phyloP scores from a whole-genome alignment of 2,329 filamentous ascomycete species.

The Hymenoscyphus fraxineus region DNA sequence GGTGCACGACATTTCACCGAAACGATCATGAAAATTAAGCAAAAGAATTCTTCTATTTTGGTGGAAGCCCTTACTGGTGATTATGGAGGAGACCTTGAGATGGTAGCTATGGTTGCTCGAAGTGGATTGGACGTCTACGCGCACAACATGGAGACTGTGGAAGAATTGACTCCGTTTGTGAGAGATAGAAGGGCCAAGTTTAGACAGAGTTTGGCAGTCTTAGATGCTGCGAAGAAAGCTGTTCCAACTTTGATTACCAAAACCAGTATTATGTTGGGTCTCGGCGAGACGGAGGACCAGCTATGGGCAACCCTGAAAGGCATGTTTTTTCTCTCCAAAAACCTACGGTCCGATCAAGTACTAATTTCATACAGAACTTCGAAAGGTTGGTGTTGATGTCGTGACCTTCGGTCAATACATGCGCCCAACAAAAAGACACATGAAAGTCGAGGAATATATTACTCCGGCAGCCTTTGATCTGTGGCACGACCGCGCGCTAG shows the following conservation, averaged over 20 bases:
- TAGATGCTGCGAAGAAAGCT: slow-evolving; percentile 76
- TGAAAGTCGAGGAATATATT: slow-evolving; percentile 94
- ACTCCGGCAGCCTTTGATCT: slow-evolving; percentile 87
- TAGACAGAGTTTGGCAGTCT: slow-evolving; percentile 74
- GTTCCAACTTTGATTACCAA: slow-evolving; percentile 85
- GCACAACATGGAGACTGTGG: slow-evolving; percentile 94
- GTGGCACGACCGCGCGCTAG: slow-evolving; percentile 84
- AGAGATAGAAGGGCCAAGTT: slow-evolving; percentile 88
- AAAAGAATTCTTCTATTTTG: slow-evolving; percentile 70
- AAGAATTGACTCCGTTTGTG: slow-evolving; percentile 84
- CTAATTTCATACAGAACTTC: slow-evolving; percentile 57
- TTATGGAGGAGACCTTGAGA: slow-evolving; percentile 78
- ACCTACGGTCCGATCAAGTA: neutral
- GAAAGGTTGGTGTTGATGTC: slow-evolving; percentile 80
- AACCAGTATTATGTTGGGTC: slow-evolving; percentile 93
- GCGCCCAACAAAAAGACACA: slow-evolving; percentile 95
- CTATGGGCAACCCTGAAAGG: slow-evolving; percentile 72
- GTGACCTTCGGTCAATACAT: slow-evolving; percentile 99
- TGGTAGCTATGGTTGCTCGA: slow-evolving; percentile 78
- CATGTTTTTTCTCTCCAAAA: slow-evolving; percentile 36
- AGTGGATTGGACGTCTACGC: slow-evolving; percentile 95
- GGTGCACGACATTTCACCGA: slow-evolving; percentile 88
- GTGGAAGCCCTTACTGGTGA: slow-evolving; percentile 87
- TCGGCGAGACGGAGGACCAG: slow-evolving; percentile 89
- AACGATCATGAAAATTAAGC: slow-evolving; percentile 91